Evolutionary conservation across 2,329 filamentous ascomycete species (phyloP).

Genomic region (Neurospora sp.): DNA sequence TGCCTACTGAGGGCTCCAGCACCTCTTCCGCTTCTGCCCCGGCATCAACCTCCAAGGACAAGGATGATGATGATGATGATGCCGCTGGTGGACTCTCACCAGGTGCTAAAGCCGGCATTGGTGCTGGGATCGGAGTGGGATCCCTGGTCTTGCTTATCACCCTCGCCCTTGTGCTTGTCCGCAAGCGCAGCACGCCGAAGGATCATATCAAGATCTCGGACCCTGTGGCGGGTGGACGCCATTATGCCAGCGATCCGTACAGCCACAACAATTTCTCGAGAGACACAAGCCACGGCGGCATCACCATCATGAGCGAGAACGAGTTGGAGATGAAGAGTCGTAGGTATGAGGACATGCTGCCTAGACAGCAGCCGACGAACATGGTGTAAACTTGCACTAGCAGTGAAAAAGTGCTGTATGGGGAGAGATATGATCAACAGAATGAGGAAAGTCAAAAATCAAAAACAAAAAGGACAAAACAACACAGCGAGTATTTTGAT

Average conservation of each 20-base stretch:
- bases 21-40: constrained; percentile 2
- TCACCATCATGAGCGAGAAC: constrained; percentile 7
- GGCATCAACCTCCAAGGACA: constrained; percentile 5
- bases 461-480: background rate
- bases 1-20: background rate
- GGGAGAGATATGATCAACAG: background rate
- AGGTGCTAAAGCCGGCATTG: constrained; percentile 39
- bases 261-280: constrained; percentile 26
- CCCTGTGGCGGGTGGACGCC: constrained; percentile 38
- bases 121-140: constrained; percentile 34
- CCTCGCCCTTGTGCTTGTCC: constrained; percentile 30
- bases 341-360: constrained; percentile 49
- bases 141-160: constrained; percentile 30
- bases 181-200: constrained; percentile 13
- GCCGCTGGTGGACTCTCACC: constrained; percentile 23
- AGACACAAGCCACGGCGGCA: constrained; percentile 23
- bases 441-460: background rate
- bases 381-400: constrained; percentile 20
- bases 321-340: constrained; percentile 42
- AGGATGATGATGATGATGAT: background rate
- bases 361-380: constrained; percentile 36
- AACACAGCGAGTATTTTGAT: background rate
- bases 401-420: background rate
- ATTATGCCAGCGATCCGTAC: constrained; percentile 23
- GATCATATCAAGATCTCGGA: constrained; percentile 37